Evolutionary conservation across 2,329 filamentous ascomycete species (phyloP), one percentile per base, ranked within the genome.

Genomic region (Metarhizium sp.): DNA sequence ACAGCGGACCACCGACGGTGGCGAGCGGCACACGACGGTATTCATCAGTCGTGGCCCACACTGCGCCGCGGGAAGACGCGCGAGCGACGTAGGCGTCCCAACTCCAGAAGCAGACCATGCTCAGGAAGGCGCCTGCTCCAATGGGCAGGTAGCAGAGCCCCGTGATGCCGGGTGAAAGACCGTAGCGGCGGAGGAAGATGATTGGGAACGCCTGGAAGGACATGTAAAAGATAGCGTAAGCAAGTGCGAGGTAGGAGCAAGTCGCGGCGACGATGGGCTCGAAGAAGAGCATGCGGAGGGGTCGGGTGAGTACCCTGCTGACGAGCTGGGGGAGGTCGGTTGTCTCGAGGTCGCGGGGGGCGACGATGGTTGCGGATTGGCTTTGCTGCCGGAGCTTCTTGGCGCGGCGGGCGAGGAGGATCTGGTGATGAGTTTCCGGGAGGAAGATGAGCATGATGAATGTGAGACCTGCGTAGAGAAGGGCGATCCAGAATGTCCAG

Each of bases 121-220:
- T 77, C 10, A 87, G 66, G 43, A 79, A 59, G 34, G 82, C 79
- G 29, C 88, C 88, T 6, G 80, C 71, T 50, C 82, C 83, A 55
- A 92, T 84, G 34, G 86, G 80, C 6, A 91, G 73, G 69, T 88
- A 90, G 4, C 82, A 75, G 2, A 91, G 75, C 1, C 87, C 87
- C 36, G 82, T 80, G 32, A 82, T 74, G 20, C 87, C 85, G 0
- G 84, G 75, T 2, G 77, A 80, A 58, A 90, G 80, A 34, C 73
- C 72, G 67, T 90, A 90, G 4, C 84, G 65, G 29, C 71, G 65
- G 59, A 79, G 73, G 67, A 89, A 92, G 59, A 90, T 86, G 57
- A 85, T 76, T 1, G 84, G 84, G 66, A 86, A 92, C 2, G 86
- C 85, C 66, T 90, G 83, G 62, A 92, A 90, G 64, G 84, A 90